Percentiles rank a stretch among this genome's conserved stretches.
phyloP scores from a whole-genome alignment of 768 basidiomycete species.

The Russula emetica region DNA sequence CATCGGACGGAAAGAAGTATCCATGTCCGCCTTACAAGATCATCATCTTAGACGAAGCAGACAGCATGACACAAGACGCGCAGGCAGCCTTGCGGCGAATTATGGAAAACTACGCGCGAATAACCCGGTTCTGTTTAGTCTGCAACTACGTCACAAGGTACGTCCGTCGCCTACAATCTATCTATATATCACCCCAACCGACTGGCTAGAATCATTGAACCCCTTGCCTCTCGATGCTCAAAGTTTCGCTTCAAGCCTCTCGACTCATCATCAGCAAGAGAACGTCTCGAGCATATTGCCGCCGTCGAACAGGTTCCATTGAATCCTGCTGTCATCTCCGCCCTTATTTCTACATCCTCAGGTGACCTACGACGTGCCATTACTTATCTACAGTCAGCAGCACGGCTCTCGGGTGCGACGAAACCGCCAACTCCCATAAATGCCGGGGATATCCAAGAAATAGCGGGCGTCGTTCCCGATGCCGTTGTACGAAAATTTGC shows the following conservation, averaged over 20 bases:
- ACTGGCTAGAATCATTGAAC: slow-evolving; percentile 84
- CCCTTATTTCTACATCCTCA: slow-evolving; percentile 74
- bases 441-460: slow-evolving; percentile 83
- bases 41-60: slow-evolving; percentile 97
- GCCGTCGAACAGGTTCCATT: slow-evolving; percentile 63
- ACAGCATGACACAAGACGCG: slow-evolving; percentile 99
- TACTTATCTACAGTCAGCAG: slow-evolving; percentile 95
- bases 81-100: slow-evolving; percentile 96
- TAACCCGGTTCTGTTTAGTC: slow-evolving; percentile 95
- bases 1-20: slow-evolving; percentile 79
- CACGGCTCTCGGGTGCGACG: slow-evolving; percentile 75
- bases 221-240: slow-evolving; percentile 95
- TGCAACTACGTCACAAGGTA: slow-evolving; percentile 99
- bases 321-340: slow-evolving; percentile 53
- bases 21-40: slow-evolving; percentile 99
- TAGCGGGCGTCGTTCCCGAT: slow-evolving; percentile 91
- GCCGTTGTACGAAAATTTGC: slow-evolving; percentile 66
- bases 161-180: slow-evolving; percentile 27
- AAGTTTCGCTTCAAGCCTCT: slow-evolving; percentile 98
- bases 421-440: slow-evolving; percentile 71
- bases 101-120: slow-evolving; percentile 98
- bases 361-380: slow-evolving; percentile 97
- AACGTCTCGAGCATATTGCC: slow-evolving; percentile 78
- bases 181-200: neutral
- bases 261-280: slow-evolving; percentile 68